Evolutionary conservation across 2,329 filamentous ascomycete species (phyloP).

Genomic region (Xylogone sp.): DNA sequence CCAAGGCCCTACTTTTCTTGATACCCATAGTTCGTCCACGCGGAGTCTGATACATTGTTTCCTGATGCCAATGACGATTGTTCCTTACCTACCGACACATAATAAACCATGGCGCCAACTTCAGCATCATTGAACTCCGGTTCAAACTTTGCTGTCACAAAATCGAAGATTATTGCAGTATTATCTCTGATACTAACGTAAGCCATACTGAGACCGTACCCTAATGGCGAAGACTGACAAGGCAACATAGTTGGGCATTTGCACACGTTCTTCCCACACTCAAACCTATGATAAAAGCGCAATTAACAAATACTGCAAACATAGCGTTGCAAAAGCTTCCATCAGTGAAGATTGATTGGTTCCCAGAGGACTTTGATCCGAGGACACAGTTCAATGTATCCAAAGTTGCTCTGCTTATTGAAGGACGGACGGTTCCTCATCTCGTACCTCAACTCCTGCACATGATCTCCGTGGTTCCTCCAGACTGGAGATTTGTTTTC

Average conservation of each 20-base stretch:
- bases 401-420: constrained; percentile 50
- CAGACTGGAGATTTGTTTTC: constrained; percentile 52
- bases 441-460: constrained; percentile 47
- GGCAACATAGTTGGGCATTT: constrained; percentile 40
- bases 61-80: too few relatives aligned
- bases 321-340: constrained; percentile 24
- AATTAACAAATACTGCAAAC: constrained; percentile 21
- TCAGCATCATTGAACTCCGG: neutral
- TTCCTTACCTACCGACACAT: too few relatives aligned
- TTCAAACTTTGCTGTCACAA: constrained; percentile 19
- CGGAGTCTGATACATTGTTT: too few relatives aligned
- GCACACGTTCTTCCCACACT: constrained; percentile 41
- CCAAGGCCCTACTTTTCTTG: too few relatives aligned
- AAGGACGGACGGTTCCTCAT: constrained; percentile 43
- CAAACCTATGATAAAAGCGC: constrained; percentile 37
- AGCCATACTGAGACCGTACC: constrained; percentile 8
- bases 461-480: constrained; percentile 48
- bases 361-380: constrained; percentile 20
- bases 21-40: too few relatives aligned
- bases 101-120: neutral
- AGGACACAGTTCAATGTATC: constrained; percentile 36
- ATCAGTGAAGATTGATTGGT: constrained; percentile 26
- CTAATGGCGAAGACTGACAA: neutral
- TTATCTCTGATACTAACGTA: constrained; percentile 24
- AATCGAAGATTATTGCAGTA: constrained; percentile 15